These are phyloP conservation scores for Arabidopsis suecica DNA, from an alignment of 345 rosid species.

Conservation along the genomic window DNA sequence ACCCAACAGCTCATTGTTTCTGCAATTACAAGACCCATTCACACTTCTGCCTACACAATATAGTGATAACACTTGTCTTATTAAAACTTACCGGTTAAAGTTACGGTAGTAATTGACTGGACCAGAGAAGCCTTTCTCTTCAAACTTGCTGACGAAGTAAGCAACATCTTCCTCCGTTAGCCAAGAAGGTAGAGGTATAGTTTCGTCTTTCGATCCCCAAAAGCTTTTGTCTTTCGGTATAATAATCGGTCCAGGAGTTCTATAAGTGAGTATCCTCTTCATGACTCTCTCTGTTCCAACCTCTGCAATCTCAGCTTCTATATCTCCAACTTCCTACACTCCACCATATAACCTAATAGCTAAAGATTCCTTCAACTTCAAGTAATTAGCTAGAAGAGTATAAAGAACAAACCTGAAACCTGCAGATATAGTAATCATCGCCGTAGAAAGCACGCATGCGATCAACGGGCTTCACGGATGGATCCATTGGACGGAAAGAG, in stretches of 20 bases:
- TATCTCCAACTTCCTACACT: constrained; percentile 39
- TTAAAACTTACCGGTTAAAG: constrained; percentile 25
- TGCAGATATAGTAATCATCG: constrained; percentile 72
- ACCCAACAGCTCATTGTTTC: constrained; percentile 40
- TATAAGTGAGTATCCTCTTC: constrained; percentile 31
- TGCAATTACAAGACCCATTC: not conserved
- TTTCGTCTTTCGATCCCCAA: constrained; percentile 36
- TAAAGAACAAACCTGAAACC: constrained; percentile 69
- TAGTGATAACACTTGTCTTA: not conserved
- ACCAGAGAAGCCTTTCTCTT: constrained; percentile 43
- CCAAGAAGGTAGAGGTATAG: constrained; percentile 40
- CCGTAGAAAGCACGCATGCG: constrained; percentile 56
- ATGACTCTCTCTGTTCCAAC: constrained; percentile 41
- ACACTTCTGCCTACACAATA: not conserved
- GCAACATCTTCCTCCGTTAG: constrained; percentile 40
- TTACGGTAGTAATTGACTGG: constrained; percentile 45
- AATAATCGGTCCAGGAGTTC: constrained; percentile 34
- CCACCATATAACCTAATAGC: not conserved
- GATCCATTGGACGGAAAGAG: constrained; percentile 15
- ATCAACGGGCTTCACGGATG: constrained; percentile 51
- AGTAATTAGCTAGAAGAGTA: not conserved
- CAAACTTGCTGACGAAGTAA: constrained; percentile 41
- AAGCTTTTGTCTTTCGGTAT: constrained; percentile 39
- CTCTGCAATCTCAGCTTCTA: constrained; percentile 41
- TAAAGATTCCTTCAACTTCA: not conserved